Base-by-base conservation (phyloP, 441 rosid species). In the Heliophila coronopifolia region DNA sequence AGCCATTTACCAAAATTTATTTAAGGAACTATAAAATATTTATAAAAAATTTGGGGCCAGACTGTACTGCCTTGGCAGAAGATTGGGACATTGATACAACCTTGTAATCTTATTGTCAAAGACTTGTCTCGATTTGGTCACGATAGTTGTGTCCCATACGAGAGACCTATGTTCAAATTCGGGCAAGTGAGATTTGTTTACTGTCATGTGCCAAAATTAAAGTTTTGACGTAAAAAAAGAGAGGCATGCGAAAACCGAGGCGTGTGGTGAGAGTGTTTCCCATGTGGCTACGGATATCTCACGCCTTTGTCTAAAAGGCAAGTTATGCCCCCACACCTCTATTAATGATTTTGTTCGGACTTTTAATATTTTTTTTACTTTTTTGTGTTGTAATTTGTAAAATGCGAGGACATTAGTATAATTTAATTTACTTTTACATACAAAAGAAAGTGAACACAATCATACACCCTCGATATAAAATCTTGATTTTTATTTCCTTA, bases 251-350 rank as follows among this genome's bases (percentile, higher is more conserved):
- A 50, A 43, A 57, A 48, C 59, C 54, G 69, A 64, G 69, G 69
- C 59, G 59, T 51, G 64, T 38, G 15, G 53, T 63, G 46, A 55
- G 58, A 47, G 31, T 63, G 63, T 48, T 56, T 56, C 53, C 58
- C 52, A 49, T 56, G 68, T 56, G 53, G 27, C 28, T 15, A 7
- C 20, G 51, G 0, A 20, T 20, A 58, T 50, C 33, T 42, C 69
- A 57, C 69, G 59, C 69, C 59, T 56, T 56, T 50, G 59, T 57
- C 58, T 34, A 50, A 64, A 64, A 49, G 68, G 40, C 43, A 56
- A 64, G 47, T 30, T 50, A 50, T 20, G 58, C 16, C 58, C n/a
- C n/a, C n/a, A n/a, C n/a, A 57, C 59, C 57, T 42, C 54, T 15
- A 34, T 57, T 57, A 11, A 56, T 64, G 36, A 57, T 57, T 64